Evolutionary conservation across 2,329 filamentous ascomycete species (phyloP).

Genomic region (Podosphaera xanthii): DNA sequence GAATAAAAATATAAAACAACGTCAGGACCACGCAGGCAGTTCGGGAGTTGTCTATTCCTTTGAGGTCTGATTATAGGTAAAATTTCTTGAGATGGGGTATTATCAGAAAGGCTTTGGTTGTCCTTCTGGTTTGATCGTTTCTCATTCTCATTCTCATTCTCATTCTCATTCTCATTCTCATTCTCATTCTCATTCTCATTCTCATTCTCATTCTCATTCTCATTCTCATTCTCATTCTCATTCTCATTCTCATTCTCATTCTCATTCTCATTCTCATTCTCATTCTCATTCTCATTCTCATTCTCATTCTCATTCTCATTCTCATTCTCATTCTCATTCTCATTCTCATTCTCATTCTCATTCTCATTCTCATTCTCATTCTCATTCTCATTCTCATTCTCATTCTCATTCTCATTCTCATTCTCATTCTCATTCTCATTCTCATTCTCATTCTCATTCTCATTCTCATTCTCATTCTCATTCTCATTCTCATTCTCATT

Average conservation of each 20-base stretch:
- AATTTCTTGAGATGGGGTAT: too few species aligned
- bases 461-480: not conserved
- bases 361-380: not conserved
- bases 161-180: not conserved
- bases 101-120: too few species aligned
- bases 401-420: not conserved
- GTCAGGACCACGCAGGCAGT: too few species aligned
- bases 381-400: not conserved
- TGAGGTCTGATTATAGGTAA: too few species aligned
- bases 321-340: not conserved
- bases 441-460: not conserved
- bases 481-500: not conserved
- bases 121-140: too few species aligned
- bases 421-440: not conserved
- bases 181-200: not conserved
- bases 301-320: not conserved
- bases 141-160: not conserved
- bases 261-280: not conserved
- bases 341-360: not conserved
- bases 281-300: not conserved
- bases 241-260: not conserved
- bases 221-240: not conserved
- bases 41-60: too few species aligned
- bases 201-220: not conserved
- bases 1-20: too few species aligned